These are phyloP conservation scores for Artemisia tridentata DNA, from an alignment of 129 eudicot genomes.

Conservation along the genomic window DNA sequence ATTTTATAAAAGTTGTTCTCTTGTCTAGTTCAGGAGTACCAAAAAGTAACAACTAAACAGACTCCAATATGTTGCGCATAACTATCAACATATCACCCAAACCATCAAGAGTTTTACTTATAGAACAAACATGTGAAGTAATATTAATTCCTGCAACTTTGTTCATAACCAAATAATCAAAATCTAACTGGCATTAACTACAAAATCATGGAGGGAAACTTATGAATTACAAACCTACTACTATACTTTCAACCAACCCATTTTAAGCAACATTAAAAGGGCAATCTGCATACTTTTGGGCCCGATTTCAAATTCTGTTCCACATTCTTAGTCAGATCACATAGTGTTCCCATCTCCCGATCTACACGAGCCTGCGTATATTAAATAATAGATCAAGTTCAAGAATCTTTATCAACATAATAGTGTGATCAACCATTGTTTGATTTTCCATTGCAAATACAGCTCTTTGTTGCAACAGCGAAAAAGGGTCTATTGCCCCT, in stretches of 20 bases:
- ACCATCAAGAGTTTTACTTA: not conserved
- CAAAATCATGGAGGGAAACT: conserved; percentile 21
- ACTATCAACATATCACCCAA: not conserved
- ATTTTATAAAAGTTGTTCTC: too few species aligned
- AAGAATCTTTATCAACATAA: not conserved
- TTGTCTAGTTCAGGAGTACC: too few species aligned
- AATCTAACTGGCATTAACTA: conserved; percentile 10
- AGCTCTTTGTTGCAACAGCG: too few species aligned
- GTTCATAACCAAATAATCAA: not conserved
- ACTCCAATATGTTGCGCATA: too few species aligned
- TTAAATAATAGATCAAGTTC: not conserved
- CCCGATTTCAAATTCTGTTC: conserved; percentile 7
- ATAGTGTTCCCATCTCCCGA: conserved; percentile 12
- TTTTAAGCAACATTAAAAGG: conserved; percentile 13
- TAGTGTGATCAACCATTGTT: not conserved
- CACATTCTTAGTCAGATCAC: not conserved
- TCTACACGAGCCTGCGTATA: conserved; percentile 1
- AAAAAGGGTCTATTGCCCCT: not conserved
- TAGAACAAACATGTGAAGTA: not conserved
- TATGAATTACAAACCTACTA: conserved; percentile 7
- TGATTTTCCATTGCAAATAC: not conserved
- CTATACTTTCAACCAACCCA: conserved; percentile 11
- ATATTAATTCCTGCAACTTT: not conserved
- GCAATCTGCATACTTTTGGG: not conserved
- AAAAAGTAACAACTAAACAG: too few species aligned